Base-by-base conservation (phyloP, 306 rosid species). In the Inga oerstediana region DNA sequence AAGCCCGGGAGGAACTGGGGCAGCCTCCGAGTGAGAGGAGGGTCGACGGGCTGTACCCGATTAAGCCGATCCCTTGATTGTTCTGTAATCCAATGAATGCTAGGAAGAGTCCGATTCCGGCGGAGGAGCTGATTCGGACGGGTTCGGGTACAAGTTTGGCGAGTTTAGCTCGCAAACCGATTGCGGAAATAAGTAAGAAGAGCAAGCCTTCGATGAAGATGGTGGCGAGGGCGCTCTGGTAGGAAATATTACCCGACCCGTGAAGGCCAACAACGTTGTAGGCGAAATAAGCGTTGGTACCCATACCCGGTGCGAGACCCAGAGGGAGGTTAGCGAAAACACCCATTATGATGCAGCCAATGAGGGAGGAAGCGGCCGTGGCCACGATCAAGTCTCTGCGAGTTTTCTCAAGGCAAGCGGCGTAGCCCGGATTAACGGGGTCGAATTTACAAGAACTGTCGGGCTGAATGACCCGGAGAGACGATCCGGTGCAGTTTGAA, bases 281-380 rank as follows among this genome's bases (percentile, higher is more conserved):
- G 20, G 99, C 98, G 79, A 97, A 97, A 34, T 97, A 97, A 15
- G 99, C 99, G 80, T 97, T 97, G 10, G 93, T 88, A 11, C 99
- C 99, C 99, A 97, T 97, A 8, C 98, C 99, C 0, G 99, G 99
- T 2, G 99, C 99, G 3, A 97, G 85, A 62, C 97, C 99, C 2
- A 97, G 74, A 1, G 99, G 99, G 7, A 97, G 97, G 74, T 97
- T 97, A 0, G 99, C 99, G 30, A 97, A 97, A 54, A 83, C 87
- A 3, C 99, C 99, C 99, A 96, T 94, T 61, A 96, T 94, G 69
- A 94, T 79, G 24, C 97, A 94, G 5, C 99, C 99, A 37, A 96
- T 89, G 65, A 96, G 85, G 7, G 99, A 91, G 7, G 99, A 94
- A 3, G 89, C 95, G 0, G 88, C 94, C 10, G 99, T 96, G 27